Conservation (phyloP, 2,329 filamentous ascomycete genomes). For the Pseudodiploospora longispora region DNA sequence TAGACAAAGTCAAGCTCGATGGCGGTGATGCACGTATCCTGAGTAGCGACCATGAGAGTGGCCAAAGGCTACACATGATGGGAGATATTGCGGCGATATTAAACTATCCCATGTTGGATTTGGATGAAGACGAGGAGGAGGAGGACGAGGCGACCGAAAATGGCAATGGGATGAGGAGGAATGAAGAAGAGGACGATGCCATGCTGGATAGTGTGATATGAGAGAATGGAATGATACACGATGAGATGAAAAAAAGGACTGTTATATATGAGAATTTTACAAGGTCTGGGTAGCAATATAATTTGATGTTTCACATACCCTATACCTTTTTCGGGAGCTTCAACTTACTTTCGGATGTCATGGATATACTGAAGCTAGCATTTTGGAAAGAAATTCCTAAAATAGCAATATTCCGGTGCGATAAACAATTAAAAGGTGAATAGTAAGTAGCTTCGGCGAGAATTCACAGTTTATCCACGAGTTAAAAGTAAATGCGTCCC, state of each 20-base stretch:
- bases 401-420: no score
- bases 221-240: slow-evolving; percentile 2
- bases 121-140: slow-evolving; percentile 61
- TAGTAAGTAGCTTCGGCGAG: no score
- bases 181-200: slow-evolving; percentile 20
- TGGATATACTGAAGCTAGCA: no score
- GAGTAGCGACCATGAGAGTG: slow-evolving; percentile 91
- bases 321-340: no score
- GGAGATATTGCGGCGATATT: slow-evolving; percentile 85
- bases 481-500: no score
- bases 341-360: no score
- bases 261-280: no score
- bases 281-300: no score
- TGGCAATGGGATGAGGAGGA: slow-evolving; percentile 7
- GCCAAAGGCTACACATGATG: slow-evolving; percentile 71
- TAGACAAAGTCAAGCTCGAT: slow-evolving; percentile 79
- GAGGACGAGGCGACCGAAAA: slow-evolving; percentile 20
- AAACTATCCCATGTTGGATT: slow-evolving; percentile 77
- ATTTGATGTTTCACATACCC: no score
- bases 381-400: no score
- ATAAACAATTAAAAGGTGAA: no score
- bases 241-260: slow-evolving; percentile 5
- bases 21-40: slow-evolving; percentile 85
- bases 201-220: slow-evolving; percentile 28
- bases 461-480: no score